These are phyloP conservation scores for Zoysia pacifica DNA, from an alignment of 176 grass and related monocot genomes.

Conservation along the genomic window DNA sequence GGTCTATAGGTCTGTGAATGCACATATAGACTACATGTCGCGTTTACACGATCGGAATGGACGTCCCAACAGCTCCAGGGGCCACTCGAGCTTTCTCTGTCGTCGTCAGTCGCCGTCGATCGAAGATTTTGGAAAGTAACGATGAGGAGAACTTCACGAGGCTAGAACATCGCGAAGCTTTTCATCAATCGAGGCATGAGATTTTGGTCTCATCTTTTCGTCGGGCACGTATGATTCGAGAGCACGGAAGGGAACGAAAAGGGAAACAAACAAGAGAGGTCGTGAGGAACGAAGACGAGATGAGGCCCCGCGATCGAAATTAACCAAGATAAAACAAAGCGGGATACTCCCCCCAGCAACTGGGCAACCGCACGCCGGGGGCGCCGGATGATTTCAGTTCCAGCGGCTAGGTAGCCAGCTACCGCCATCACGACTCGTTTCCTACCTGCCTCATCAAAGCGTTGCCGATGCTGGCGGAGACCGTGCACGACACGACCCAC, in stretches of 20 bases:
- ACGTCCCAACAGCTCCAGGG: too few relatives aligned
- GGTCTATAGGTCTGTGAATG: background rate
- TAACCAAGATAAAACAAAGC: conserved; percentile 28
- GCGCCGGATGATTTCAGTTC: background rate
- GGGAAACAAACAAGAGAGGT: background rate
- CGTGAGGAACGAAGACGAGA: background rate
- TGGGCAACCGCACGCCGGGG: conserved; percentile 15
- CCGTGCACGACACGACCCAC: conserved; percentile 7
- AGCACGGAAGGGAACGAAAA: background rate
- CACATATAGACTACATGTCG: too few relatives aligned
- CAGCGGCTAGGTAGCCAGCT: background rate
- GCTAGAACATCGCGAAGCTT: too few relatives aligned
- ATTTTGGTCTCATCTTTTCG: too few relatives aligned
- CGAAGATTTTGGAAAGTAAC: too few relatives aligned
- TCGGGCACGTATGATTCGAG: background rate
- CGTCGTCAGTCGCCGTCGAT: too few relatives aligned
- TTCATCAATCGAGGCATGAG: too few relatives aligned
- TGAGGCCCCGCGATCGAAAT: too few relatives aligned
- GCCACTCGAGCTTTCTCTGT: too few relatives aligned
- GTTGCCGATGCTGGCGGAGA: conserved; percentile 10
- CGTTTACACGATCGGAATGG: too few relatives aligned
- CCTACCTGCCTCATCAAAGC: background rate
- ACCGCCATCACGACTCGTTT: background rate
- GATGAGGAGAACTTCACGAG: too few relatives aligned
- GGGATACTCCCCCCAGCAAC: background rate